Percentiles rank a stretch among this genome's conserved stretches.
phyloP scores from a whole-genome alignment of 2,329 filamentous ascomycete genomes.

The Metarhizium robertsii region DNA sequence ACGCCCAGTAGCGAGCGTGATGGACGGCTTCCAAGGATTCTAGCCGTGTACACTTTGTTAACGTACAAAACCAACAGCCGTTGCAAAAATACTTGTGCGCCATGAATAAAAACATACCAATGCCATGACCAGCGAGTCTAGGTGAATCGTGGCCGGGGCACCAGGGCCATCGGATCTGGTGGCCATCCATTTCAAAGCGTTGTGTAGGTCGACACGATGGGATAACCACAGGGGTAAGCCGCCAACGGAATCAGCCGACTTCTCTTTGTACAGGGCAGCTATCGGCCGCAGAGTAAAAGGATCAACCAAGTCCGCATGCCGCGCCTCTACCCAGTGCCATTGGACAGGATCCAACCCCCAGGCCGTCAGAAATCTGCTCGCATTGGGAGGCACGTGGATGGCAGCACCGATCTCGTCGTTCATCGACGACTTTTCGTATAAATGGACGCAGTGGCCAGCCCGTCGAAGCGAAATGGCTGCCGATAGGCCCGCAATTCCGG shows the following conservation, averaged over 20 bases:
- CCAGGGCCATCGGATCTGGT: slow-evolving; percentile 17
- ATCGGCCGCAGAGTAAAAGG: slow-evolving; percentile 17
- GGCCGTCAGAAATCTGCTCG: slow-evolving; percentile 21
- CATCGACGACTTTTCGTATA: slow-evolving; percentile 29
- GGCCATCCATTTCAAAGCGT: slow-evolving; percentile 23
- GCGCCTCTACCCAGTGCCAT: slow-evolving; percentile 17
- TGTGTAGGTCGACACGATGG: slow-evolving; percentile 32
- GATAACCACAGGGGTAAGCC: slow-evolving; percentile 24
- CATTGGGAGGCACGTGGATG: slow-evolving; percentile 29
- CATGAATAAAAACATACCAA: slow-evolving; percentile 15
- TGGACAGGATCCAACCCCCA: slow-evolving; percentile 25
- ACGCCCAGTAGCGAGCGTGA: slow-evolving; percentile 19
- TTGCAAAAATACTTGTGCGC: not conserved
- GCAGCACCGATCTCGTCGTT: slow-evolving; percentile 29
- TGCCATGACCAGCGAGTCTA: slow-evolving; percentile 13
- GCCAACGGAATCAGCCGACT: slow-evolving; percentile 14
- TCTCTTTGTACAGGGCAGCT: slow-evolving; percentile 1
- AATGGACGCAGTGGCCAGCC: slow-evolving; percentile 21
- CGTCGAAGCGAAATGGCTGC: slow-evolving; percentile 24
- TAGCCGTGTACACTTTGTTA: slow-evolving; percentile 4
- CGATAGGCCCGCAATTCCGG: slow-evolving; percentile 26
- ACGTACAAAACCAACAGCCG: no score
- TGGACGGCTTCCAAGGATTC: slow-evolving; percentile 16
- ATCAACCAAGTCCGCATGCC: slow-evolving; percentile 12
- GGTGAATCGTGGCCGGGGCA: slow-evolving; percentile 15